Conservation (phyloP, 2,329 filamentous ascomycete species). For the Paraphoma sp. region DNA sequence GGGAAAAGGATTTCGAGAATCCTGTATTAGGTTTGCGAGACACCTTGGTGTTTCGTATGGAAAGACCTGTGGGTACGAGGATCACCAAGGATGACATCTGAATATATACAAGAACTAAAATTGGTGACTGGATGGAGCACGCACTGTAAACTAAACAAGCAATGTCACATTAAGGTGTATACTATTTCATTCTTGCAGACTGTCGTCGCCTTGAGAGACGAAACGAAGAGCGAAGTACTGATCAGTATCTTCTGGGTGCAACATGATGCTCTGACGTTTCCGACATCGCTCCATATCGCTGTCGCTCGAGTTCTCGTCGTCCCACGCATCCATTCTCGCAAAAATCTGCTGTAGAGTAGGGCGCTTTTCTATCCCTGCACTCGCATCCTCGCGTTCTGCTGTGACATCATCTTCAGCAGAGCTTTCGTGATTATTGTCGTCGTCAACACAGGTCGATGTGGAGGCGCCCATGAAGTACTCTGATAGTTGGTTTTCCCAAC, state of each 20-base stretch:
- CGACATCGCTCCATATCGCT: constrained; percentile 8
- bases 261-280: constrained; percentile 15
- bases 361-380: constrained; percentile 3
- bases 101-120: not conserved
- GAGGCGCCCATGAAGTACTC: not conserved
- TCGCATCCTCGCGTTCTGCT: constrained; percentile 4
- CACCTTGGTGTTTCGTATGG: constrained; percentile 45
- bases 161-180: not conserved
- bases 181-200: not conserved
- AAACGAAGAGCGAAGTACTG: not conserved
- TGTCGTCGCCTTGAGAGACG: too few species aligned
- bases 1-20: constrained; percentile 49
- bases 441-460: not conserved
- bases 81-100: not conserved
- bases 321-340: not conserved
- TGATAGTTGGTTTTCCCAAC: not conserved
- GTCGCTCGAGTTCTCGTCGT: constrained; percentile 4
- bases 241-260: not conserved
- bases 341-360: constrained; percentile 9
- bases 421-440: constrained; percentile 1
- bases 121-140: not conserved
- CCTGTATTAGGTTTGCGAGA: constrained; percentile 43
- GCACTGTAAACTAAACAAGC: too few species aligned
- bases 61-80: not conserved
- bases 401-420: not conserved